phyloP scores from a whole-genome alignment of 805 yeast genomes.

The Saccharomyces mikatae region DNA sequence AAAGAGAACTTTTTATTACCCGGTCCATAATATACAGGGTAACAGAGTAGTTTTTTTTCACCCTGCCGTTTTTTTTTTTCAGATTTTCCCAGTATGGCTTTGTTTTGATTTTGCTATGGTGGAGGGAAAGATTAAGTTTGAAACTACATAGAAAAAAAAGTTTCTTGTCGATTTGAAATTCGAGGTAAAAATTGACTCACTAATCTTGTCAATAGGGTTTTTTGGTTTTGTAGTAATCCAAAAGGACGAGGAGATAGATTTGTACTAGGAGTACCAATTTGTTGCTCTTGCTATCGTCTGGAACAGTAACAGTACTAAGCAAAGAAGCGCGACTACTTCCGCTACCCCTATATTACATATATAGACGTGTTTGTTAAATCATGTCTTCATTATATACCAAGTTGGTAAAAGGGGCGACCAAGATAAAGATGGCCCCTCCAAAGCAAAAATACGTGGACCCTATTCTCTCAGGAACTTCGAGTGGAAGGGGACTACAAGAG shows the following conservation, averaged over 20 bases:
- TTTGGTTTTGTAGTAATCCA: neutral
- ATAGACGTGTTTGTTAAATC: neutral
- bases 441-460: conserved; percentile 92
- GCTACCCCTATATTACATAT: neutral
- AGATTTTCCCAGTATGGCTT: neutral
- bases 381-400: conserved; percentile 43
- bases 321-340: neutral
- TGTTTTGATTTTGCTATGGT: neutral
- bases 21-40: neutral
- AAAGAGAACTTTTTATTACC: neutral
- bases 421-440: conserved; percentile 83
- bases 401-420: conserved; percentile 69
- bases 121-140: neutral
- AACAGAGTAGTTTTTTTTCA: neutral
- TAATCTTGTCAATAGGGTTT: neutral
- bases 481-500: conserved; percentile 42
- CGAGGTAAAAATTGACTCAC: neutral
- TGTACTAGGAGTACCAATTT: neutral
- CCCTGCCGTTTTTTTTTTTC: neutral
- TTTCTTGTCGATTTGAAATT: neutral
- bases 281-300: neutral
- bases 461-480: conserved; percentile 44
- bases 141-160: neutral
- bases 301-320: neutral
- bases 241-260: neutral